These are phyloP conservation scores for Aureobasidium sp. DNA, from an alignment of 2,329 filamentous ascomycete genomes.

Conservation along the genomic window DNA sequence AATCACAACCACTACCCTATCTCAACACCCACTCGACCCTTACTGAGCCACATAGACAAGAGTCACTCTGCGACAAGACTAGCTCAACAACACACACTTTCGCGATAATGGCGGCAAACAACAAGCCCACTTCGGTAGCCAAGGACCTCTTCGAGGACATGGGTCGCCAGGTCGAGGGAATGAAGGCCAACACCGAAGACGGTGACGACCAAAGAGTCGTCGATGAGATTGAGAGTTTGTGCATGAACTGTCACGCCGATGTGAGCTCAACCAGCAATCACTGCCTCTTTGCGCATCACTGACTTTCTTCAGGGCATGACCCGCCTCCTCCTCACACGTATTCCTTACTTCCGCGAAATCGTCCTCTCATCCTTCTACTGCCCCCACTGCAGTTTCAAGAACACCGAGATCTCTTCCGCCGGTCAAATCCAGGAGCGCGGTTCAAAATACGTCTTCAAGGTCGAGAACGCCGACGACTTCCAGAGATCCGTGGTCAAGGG, in stretches of 20 bases:
- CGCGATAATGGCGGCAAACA: slow-evolving; percentile 15
- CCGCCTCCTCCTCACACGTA: slow-evolving; percentile 77
- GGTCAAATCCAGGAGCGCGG: slow-evolving; percentile 88
- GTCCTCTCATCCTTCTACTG: slow-evolving; percentile 96
- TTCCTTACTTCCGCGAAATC: slow-evolving; percentile 95
- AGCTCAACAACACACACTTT: neutral
- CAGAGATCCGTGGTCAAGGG: slow-evolving; percentile 86
- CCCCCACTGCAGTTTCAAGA: slow-evolving; percentile 78
- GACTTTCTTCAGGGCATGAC: slow-evolving; percentile 59
- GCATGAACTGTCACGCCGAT: slow-evolving; percentile 48
- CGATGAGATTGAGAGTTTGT: slow-evolving; percentile 46
- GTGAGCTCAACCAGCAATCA: slow-evolving; percentile 22
- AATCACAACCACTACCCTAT: neutral
- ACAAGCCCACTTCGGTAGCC: slow-evolving; percentile 26
- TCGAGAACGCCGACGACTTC: slow-evolving; percentile 67
- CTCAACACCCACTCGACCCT: neutral
- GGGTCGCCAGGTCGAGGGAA: slow-evolving; percentile 39
- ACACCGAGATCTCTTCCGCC: slow-evolving; percentile 90
- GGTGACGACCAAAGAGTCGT: slow-evolving; percentile 41
- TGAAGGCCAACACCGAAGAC: slow-evolving; percentile 26
- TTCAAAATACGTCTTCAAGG: slow-evolving; percentile 70
- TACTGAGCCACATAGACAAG: neutral
- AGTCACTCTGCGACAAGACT: neutral
- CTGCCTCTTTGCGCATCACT: neutral
- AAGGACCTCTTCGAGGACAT: slow-evolving; percentile 46